These are phyloP conservation scores for Coelastrella sp. DNA, from an alignment of 139 green algal genomes.

Conservation along the genomic window DNA sequence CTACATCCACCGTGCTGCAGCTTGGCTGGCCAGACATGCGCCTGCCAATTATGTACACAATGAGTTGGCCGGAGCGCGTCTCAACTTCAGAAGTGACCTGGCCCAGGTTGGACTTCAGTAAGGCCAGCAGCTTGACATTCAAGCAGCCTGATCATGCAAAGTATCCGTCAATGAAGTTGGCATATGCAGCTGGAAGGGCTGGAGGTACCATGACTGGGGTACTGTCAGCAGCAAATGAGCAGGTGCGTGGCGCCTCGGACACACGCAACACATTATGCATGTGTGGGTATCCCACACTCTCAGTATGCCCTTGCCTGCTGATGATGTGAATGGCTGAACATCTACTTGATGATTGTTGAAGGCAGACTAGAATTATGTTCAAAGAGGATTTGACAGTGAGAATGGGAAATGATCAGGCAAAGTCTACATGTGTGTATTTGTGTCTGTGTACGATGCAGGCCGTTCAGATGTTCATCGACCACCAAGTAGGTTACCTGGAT, in stretches of 20 bases:
- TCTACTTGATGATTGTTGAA: too few relatives aligned
- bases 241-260: conserved; percentile 64
- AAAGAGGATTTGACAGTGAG: too few relatives aligned
- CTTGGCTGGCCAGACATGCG: conserved; percentile 99
- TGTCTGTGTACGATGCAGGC: conserved; percentile 59
- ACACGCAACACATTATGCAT: too few relatives aligned
- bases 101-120: conserved; percentile 94
- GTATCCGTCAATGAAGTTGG: conserved; percentile 96
- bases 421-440: neutral
- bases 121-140: conserved; percentile 96
- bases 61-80: conserved; percentile 96
- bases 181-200: conserved; percentile 93
- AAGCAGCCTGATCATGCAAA: conserved; percentile 90
- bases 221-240: conserved; percentile 96
- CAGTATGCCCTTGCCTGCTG: too few relatives aligned
- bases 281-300: too few relatives aligned
- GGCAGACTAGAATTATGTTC: too few relatives aligned
- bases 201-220: conserved; percentile 99
- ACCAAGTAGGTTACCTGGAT: conserved; percentile 94
- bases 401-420: too few relatives aligned
- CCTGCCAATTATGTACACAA: conserved; percentile 99
- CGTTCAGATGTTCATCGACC: conserved; percentile 97
- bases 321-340: too few relatives aligned
- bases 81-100: conserved; percentile 81
- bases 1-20: too few relatives aligned